phyloP scores from a whole-genome alignment of 768 basidiomycete genomes.

The Dendrothele bispora region DNA sequence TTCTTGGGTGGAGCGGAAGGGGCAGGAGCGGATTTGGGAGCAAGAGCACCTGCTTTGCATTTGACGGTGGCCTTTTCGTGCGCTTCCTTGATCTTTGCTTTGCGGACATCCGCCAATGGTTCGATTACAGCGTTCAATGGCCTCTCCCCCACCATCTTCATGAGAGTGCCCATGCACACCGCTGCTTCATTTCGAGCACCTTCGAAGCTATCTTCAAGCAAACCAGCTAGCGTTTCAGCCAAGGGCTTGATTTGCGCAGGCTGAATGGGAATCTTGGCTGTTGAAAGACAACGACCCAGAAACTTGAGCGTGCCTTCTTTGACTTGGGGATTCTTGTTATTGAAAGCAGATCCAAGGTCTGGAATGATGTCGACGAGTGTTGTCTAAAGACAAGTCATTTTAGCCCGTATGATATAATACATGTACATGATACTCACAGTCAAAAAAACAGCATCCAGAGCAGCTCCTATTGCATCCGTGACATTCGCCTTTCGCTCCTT shows the following conservation, averaged over 20 bases:
- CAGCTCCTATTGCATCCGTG: conserved; percentile 83
- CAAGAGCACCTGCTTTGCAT: conserved; percentile 66
- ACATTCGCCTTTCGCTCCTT: conserved; percentile 95
- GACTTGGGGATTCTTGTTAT: conserved; percentile 94
- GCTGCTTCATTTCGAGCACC: conserved; percentile 92
- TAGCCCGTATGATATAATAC: not conserved
- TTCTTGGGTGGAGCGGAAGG: conserved; percentile 34
- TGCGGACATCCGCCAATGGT: conserved; percentile 80
- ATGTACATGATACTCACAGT: conserved; percentile 55
- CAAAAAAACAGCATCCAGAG: conserved; percentile 84
- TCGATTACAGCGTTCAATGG: conserved; percentile 88
- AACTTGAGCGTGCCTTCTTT: conserved; percentile 93
- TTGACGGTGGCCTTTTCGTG: conserved; percentile 92
- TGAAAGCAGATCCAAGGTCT: conserved; percentile 74
- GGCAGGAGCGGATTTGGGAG: conserved; percentile 39
- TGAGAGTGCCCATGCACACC: conserved; percentile 80
- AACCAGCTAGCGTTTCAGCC: conserved; percentile 68
- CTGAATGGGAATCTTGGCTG: conserved; percentile 68
- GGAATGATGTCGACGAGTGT: conserved; percentile 79
- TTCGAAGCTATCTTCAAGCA: conserved; percentile 88
- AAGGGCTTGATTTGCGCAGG: conserved; percentile 79
- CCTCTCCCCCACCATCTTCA: conserved; percentile 97
- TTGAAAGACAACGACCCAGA: conserved; percentile 72
- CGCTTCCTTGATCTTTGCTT: conserved; percentile 91
- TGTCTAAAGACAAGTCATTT: conserved; percentile 46